Conservation (phyloP, 805 yeast genomes). For the Candida vaughaniae region DNA sequence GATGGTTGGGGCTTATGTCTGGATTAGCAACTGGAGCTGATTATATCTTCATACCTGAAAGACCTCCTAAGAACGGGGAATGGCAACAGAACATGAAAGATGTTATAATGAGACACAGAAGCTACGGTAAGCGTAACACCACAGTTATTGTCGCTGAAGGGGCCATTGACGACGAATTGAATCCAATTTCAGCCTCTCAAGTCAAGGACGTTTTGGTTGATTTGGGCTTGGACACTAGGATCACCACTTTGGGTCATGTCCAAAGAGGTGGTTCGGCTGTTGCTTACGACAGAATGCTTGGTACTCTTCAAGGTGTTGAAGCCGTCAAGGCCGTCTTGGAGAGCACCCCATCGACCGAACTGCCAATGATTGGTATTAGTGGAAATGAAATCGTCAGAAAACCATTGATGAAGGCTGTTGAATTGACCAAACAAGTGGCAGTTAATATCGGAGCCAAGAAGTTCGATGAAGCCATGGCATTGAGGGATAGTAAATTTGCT, state of each 20-base stretch:
- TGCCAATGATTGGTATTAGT: slow-evolving; percentile 73
- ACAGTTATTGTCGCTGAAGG: slow-evolving; percentile 85
- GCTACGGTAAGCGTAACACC: slow-evolving; percentile 73
- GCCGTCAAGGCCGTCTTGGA: slow-evolving; percentile 76
- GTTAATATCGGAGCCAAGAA: slow-evolving; percentile 62
- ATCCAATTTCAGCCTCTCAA: slow-evolving; percentile 63
- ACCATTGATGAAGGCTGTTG: slow-evolving; percentile 72
- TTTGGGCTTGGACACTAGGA: slow-evolving; percentile 73
- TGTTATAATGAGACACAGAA: slow-evolving; percentile 63
- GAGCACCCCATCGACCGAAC: slow-evolving; percentile 65
- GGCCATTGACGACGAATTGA: slow-evolving; percentile 67
- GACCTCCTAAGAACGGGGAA: slow-evolving; percentile 59
- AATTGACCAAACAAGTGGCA: slow-evolving; percentile 69
- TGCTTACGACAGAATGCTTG: slow-evolving; percentile 68
- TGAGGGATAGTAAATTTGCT: slow-evolving; percentile 69
- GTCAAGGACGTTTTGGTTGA: slow-evolving; percentile 66
- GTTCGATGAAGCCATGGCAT: slow-evolving; percentile 65
- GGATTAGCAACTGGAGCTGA: slow-evolving; percentile 82
- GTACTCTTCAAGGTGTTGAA: slow-evolving; percentile 80
- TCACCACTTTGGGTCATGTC: slow-evolving; percentile 76
- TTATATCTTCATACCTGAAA: slow-evolving; percentile 76
- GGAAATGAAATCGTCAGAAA: slow-evolving; percentile 69
- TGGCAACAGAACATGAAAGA: slow-evolving; percentile 71
- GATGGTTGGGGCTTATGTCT: slow-evolving; percentile 82
- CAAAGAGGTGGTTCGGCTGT: slow-evolving; percentile 85